Evolutionary conservation across 768 basidiomycete species (phyloP).

Genomic region (Mycena haematopus): DNA sequence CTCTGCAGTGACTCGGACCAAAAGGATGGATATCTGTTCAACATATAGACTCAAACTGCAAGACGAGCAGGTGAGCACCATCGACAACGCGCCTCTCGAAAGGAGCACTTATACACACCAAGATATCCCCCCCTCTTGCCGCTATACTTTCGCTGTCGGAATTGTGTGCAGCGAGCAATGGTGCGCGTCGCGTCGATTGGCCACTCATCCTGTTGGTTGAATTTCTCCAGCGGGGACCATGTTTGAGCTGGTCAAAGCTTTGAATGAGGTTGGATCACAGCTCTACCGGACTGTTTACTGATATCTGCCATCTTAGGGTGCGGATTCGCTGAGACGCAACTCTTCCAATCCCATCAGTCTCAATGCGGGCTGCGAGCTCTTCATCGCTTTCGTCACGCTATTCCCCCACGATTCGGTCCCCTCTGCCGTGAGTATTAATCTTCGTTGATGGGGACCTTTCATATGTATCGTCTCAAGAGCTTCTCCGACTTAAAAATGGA

Average conservation of each 20-base stretch:
- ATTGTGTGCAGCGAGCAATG: slow-evolving; percentile 79
- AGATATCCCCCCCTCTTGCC: slow-evolving; percentile 86
- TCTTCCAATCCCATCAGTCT: slow-evolving; percentile 82
- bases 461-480: slow-evolving; percentile 53
- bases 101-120: slow-evolving; percentile 4
- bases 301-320: slow-evolving; percentile 44
- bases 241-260: slow-evolving; percentile 88
- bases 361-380: slow-evolving; percentile 89
- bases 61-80: slow-evolving; percentile 64
- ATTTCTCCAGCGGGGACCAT: slow-evolving; percentile 74
- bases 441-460: slow-evolving; percentile 21
- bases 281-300: not conserved
- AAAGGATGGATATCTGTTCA: slow-evolving; percentile 45
- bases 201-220: slow-evolving; percentile 21
- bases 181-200: slow-evolving; percentile 44
- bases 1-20: slow-evolving; percentile 1
- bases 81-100: not conserved
- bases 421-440: slow-evolving; percentile 10
- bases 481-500: slow-evolving; percentile 85
- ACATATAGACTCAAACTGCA: slow-evolving; percentile 67
- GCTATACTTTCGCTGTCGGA: slow-evolving; percentile 88
- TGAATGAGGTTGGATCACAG: slow-evolving; percentile 54
- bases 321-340: slow-evolving; percentile 63
- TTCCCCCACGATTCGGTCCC: slow-evolving; percentile 78
- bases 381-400: slow-evolving; percentile 86